Base-by-base conservation (phyloP, 2,329 filamentous ascomycete genomes). In the Ceratocystis lukuohia region DNA sequence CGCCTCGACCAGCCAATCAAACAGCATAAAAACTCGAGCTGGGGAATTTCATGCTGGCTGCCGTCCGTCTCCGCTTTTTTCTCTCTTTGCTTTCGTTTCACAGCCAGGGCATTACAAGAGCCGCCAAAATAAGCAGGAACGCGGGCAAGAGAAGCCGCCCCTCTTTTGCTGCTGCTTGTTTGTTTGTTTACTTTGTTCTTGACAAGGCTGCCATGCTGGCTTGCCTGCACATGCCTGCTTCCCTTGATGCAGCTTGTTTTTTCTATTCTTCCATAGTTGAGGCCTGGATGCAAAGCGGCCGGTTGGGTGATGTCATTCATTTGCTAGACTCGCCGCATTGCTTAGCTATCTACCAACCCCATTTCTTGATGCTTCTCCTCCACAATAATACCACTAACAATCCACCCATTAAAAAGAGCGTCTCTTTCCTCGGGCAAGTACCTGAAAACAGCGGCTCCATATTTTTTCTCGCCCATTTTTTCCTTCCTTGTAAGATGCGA, bases 371-470 rank as follows among this genome's bases (percentile, higher is more conserved):
- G n/a, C 33, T 37, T n/a, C 56, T 7, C 20, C 48, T 7, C 41
- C n/a, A 37, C 33, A 37, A 37, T 10, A 10, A 10, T 45, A 33
- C 59, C 25, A 12, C 10, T 12, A 8, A 37, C 8, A 37, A 37
- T 56, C 56, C 56, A 30, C 5, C 6, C 5, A 7, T 7, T 33
- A 2, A 2, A 33, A 33, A 33, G 30, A 4, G 30, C 30, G 30
- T 15, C 37, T 62, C 57, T 62, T 66, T 66, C 64, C 64, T 65
- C 64, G 64, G 64, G 64, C 33, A 65, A 65, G 64, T 57, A 50
- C 37, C 37, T 15, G 37, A 12, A 41, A 41, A 41, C 37, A 41
- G 37, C 12, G 53, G 53, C 17, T 22, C 59, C 20, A 50, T n/a
- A 22, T 48, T 48, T 61, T 61, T 20, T n/a, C 6, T 61, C 25